Evolutionary conservation across 2,329 filamentous ascomycete species (phyloP), one percentile per base, ranked within the genome.

Genomic region (Ceratocystis destructans): DNA sequence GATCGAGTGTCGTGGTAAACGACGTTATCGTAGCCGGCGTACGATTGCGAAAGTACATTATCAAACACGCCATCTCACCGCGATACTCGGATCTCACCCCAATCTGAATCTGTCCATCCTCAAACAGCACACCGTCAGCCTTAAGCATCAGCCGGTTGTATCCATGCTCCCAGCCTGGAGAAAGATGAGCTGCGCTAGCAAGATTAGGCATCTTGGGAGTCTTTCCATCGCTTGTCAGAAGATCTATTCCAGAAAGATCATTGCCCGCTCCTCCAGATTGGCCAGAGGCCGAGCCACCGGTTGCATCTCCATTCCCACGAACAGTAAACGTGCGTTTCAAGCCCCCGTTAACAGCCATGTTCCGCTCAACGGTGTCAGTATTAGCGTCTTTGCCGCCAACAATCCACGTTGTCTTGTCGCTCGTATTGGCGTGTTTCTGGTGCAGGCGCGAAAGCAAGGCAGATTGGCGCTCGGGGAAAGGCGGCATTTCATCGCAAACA

Each of bases 371-470:
- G 57, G 85, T 80, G 72, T 96, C 90, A 1, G 85, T 80, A 73
- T 96, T 96, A 67, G 92, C 93, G 73, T 95, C 91, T 77, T 96
- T 96, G 68, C 91, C 93, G 69, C 93, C 93, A n/a, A 97, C 89
- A 31, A 96, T 87, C 94, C 94, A 99, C 1, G 94, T 97, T 69
- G 93, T 85, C 77, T 95, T 95, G 75, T 99, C 94, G 73, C 90
- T 96, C 15, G 90, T 94, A 68, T 88, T 89, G 61, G 88, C 89
- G 72, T 95, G 91, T 78, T 96, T 97, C 76, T 96, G 91, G 76
- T 99, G 93, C 62, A 99, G 81, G 67, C 94, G 84, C 48, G 93
- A 96, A 10, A 99, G 80, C 33, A 99, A 79, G 1, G 94, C 93
- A 4, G 94, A 97, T 67, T 96, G 87, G 68, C 95, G 82, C 75